Percentiles rank a stretch among this genome's conserved stretches.
Evolutionary conservation across 164 flowering plant genomes (phyloP).

Genomic region (Piper betle): DNA sequence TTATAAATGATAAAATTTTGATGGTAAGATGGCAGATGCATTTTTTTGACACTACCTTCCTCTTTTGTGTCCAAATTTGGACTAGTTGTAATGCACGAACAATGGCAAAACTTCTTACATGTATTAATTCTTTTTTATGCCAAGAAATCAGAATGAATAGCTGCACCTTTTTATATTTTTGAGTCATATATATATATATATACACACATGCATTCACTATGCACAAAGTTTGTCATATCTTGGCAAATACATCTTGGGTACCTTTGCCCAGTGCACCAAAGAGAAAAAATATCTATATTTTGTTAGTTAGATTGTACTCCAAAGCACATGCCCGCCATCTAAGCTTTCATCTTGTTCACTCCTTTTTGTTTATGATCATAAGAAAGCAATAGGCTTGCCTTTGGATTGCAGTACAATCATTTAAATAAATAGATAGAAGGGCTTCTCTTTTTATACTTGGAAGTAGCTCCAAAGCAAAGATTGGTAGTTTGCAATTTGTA

Average conservation of each 20-base stretch:
- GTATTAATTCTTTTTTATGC: no score
- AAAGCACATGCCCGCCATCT: neutral
- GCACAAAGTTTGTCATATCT: conserved; percentile 1
- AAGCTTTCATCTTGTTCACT: neutral
- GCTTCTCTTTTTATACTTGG: neutral
- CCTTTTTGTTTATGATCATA: conserved; percentile 4
- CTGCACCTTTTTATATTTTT: no score
- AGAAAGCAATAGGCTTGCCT: conserved; percentile 5
- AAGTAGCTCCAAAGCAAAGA: conserved; percentile 7
- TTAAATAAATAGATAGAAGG: conserved; percentile 2
- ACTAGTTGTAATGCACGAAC: no score
- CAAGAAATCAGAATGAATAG: no score
- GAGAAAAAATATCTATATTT: neutral
- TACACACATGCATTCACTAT: no score
- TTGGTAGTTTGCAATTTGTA: neutral
- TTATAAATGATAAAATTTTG: no score
- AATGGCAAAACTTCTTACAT: no score
- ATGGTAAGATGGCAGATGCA: no score
- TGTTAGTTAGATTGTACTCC: conserved; percentile 8
- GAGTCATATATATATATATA: no score
- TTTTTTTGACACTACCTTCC: no score
- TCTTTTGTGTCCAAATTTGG: no score
- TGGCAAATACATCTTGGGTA: conserved; percentile 4
- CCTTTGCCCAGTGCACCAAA: neutral
- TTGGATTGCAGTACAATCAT: conserved; percentile 10